phyloP scores from a whole-genome alignment of 208 protist species.

The Wallacemonas rigidus region DNA sequence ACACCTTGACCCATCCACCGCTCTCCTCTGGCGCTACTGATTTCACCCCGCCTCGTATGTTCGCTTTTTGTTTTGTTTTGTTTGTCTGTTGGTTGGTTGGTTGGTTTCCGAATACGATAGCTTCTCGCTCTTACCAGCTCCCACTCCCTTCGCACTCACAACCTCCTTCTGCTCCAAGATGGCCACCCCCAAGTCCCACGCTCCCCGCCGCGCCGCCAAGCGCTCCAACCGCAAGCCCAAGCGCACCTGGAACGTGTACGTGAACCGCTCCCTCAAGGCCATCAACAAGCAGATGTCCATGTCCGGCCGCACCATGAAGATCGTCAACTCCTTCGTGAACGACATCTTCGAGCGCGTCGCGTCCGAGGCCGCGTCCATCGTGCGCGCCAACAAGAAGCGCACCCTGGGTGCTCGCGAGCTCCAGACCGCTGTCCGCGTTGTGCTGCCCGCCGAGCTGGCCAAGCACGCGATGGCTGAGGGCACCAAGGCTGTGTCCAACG shows the following conservation, averaged over 20 bases:
- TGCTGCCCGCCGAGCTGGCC: slow-evolving; percentile 97
- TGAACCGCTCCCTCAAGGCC: slow-evolving; percentile 94
- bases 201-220: slow-evolving; percentile 34
- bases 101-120: not conserved
- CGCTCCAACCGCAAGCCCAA: slow-evolving; percentile 69
- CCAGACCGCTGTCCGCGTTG: slow-evolving; percentile 96
- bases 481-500: slow-evolving; percentile 97
- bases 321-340: slow-evolving; percentile 98
- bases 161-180: slow-evolving; percentile 27
- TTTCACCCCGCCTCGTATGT: slow-evolving; percentile 4
- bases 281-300: slow-evolving; percentile 97
- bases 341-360: slow-evolving; percentile 98
- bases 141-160: not conserved
- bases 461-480: slow-evolving; percentile 99
- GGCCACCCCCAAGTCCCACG: slow-evolving; percentile 46
- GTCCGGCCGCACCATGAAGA: slow-evolving; percentile 94
- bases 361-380: slow-evolving; percentile 92
- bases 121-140: slow-evolving; percentile 13
- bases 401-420: slow-evolving; percentile 96
- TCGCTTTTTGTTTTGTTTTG: slow-evolving; percentile 1
- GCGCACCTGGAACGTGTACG: slow-evolving; percentile 87
- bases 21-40: not conserved
- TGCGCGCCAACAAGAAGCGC: slow-evolving; percentile 94
- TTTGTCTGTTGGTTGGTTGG: not conserved
- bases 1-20: not conserved